Evolutionary conservation across 176 grass and related monocot species (phyloP).

Genomic region (Puya raimondii): DNA sequence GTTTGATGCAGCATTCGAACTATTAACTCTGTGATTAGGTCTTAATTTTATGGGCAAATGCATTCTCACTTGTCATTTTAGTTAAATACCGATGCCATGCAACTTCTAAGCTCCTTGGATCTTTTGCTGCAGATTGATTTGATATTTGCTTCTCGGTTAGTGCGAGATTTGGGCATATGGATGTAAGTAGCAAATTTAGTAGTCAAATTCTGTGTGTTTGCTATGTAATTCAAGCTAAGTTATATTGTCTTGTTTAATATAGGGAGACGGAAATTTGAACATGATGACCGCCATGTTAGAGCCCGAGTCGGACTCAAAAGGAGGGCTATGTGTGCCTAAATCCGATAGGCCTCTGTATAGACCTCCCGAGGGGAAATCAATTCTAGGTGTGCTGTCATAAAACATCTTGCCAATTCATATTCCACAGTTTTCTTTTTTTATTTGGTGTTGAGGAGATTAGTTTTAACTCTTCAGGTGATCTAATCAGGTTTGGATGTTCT

Average conservation of each 20-base stretch:
- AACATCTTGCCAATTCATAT: neutral
- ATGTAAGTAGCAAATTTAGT: too few relatives aligned
- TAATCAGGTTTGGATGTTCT: conserved; percentile 69
- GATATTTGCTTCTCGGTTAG: too few relatives aligned
- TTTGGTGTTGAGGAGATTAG: neutral
- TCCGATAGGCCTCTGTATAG: conserved; percentile 63
- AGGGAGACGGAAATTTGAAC: conserved; percentile 45
- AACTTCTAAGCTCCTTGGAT: too few relatives aligned
- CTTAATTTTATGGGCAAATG: too few relatives aligned
- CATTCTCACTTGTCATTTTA: too few relatives aligned
- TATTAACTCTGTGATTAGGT: too few relatives aligned
- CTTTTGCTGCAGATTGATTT: too few relatives aligned
- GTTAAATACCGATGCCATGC: too few relatives aligned
- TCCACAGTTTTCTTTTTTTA: neutral
- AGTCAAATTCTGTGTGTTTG: too few relatives aligned
- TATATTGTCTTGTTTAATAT: neutral
- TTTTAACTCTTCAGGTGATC: conserved; percentile 5
- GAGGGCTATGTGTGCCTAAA: conserved; percentile 50
- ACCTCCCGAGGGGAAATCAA: conserved; percentile 53
- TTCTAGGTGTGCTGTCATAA: conserved; percentile 44
- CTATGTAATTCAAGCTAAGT: neutral
- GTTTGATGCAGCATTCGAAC: too few relatives aligned
- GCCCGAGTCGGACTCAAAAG: conserved; percentile 37
- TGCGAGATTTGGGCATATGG: too few relatives aligned
- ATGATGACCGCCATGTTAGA: conserved; percentile 50